Evolutionary conservation across 2,329 filamentous ascomycete genomes (phyloP).

Genomic region (Fusarium sororula): DNA sequence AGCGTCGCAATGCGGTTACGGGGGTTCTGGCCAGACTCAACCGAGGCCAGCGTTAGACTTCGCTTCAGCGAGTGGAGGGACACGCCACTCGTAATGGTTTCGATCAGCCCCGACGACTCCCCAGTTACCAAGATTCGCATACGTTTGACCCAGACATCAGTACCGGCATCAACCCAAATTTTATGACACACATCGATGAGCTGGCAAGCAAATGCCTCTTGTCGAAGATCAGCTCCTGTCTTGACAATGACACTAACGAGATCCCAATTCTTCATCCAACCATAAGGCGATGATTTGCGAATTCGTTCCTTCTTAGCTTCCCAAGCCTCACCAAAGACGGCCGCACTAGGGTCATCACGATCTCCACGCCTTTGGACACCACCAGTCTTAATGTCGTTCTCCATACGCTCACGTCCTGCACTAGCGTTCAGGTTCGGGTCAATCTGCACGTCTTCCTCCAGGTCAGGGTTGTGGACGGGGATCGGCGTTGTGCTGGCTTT

Average conservation of each 20-base stretch:
- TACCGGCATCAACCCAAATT: conserved; percentile 79
- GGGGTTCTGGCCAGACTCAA: conserved; percentile 77
- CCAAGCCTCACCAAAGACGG: conserved; percentile 89
- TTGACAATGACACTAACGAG: conserved; percentile 88
- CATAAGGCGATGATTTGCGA: conserved; percentile 83
- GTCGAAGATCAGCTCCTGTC: conserved; percentile 82
- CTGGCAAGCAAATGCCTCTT: conserved; percentile 89
- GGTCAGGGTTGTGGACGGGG: conserved; percentile 53
- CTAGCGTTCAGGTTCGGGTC: conserved; percentile 69
- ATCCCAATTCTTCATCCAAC: conserved; percentile 92
- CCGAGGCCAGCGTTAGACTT: conserved; percentile 78
- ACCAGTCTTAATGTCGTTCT: conserved; percentile 88
- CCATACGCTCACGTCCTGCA: conserved; percentile 84
- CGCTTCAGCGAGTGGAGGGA: conserved; percentile 88
- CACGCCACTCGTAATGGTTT: conserved; percentile 88
- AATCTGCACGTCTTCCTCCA: conserved; percentile 64
- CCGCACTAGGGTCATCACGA: conserved; percentile 84
- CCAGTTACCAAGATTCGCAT: conserved; percentile 90
- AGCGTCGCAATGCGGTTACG: conserved; percentile 80
- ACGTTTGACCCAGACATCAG: conserved; percentile 86
- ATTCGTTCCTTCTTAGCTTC: conserved; percentile 85
- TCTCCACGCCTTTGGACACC: conserved; percentile 83
- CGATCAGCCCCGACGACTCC: conserved; percentile 84
- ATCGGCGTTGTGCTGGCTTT: conserved; percentile 67
- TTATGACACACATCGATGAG: conserved; percentile 83